Base-by-base conservation (phyloP, 352 stramenopile species). In the Pilasporangium apinafurcum region DNA sequence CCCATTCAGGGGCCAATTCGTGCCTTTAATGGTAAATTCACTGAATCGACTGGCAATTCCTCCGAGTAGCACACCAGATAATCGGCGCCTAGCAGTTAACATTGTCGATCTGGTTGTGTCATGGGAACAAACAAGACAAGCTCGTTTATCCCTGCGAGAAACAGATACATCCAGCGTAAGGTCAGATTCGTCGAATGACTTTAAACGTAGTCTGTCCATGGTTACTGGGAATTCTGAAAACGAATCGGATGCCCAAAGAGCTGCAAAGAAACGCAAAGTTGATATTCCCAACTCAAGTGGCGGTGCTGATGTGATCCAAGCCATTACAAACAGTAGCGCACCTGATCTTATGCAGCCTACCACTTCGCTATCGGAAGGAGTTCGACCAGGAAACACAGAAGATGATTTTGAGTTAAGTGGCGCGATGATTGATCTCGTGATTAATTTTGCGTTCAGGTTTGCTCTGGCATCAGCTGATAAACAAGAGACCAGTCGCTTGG, bases 21-120 rank as follows among this genome's bases (percentile, higher is more conserved):
- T 98, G 16, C 79, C 89, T 21, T 84, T 98, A 7, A 98, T 99
- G 90, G 83, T 97, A 6, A 96, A 97, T 42, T 98, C 88, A 28
- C 63, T 99, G 12, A 97, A 95, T 37, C 82, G 89, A 17, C 60
- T 99, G 25, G 95, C 93, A n/a, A 90, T 98, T 26, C 91, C 93
- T 28, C 90, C 88, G 2, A 98, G 91, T 59, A 91, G 74, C 49
- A 85, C 88, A 14, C 68, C 86, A 16, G 95, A 99, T 54, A 97
- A 98, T 48, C 77, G 88, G 16, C 62, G 86, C 18, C 76, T 99
- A 28, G 83, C 91, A 6, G 78, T 99, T 0, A 88, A 89, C 37
- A 83, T 99, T 39, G 89, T 97, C 5, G 95, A 98, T 56, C 61
- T 99, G 18, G 83, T 99, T 16, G 85, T 99, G 45, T 75, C 84